Evolutionary conservation across 257 asterid genomes (phyloP).

Genomic region (Solanum sejunctum): DNA sequence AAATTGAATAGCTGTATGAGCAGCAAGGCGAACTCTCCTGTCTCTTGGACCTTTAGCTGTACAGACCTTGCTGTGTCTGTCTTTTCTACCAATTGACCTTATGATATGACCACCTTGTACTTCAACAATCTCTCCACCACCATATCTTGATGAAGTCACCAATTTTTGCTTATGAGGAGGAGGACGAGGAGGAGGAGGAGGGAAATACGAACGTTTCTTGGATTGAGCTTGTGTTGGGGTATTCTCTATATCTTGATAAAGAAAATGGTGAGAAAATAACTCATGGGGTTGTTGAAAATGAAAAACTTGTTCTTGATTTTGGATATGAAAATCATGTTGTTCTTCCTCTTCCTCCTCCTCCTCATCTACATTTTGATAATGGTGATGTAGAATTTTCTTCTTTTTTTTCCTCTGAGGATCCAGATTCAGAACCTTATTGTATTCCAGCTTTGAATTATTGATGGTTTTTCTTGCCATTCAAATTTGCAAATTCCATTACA

Average conservation of each 20-base stretch:
- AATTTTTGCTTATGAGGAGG: slow-evolving; percentile 13
- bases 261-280: neutral
- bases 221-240: neutral
- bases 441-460: neutral
- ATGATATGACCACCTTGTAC: slow-evolving; percentile 99
- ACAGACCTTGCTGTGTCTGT: slow-evolving; percentile 97
- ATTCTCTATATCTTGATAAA: neutral
- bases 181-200: slow-evolving; percentile 13
- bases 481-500: slow-evolving; percentile 33
- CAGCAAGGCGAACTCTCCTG: slow-evolving; percentile 92
- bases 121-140: slow-evolving; percentile 73
- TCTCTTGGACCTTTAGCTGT: slow-evolving; percentile 97
- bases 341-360: slow-evolving; percentile 15
- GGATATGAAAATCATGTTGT: no score
- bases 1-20: slow-evolving; percentile 93
- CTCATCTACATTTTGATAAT: slow-evolving; percentile 13
- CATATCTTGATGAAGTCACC: slow-evolving; percentile 44
- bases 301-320: slow-evolving; percentile 11
- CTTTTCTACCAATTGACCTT: slow-evolving; percentile 87
- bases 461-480: slow-evolving; percentile 25
- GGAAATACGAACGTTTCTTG: slow-evolving; percentile 37
- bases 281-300: neutral
- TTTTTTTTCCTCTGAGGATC: slow-evolving; percentile 58
- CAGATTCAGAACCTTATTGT: slow-evolving; percentile 56
- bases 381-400: slow-evolving; percentile 12